A percentile compares a stretch with the other conserved stretches of the same genome.
These are phyloP conservation scores for Plectosphaerella plurivora DNA, from an alignment of 2,329 filamentous ascomycete species.

Conservation along the genomic window DNA sequence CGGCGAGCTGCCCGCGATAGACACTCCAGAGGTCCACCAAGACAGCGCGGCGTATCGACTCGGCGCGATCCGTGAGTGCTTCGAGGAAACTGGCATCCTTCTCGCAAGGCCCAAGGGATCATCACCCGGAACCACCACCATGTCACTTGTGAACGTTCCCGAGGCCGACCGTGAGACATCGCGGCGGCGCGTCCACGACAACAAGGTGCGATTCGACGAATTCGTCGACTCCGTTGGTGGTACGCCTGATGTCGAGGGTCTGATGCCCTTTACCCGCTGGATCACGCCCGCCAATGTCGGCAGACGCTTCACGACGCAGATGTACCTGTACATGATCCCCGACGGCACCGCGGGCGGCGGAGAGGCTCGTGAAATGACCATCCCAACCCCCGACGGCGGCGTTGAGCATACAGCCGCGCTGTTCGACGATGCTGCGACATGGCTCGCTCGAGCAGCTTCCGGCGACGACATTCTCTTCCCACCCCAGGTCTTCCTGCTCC, in stretches of 20 bases:
- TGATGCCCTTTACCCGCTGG: conserved; percentile 79
- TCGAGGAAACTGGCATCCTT: conserved; percentile 90
- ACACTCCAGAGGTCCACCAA: conserved; percentile 54
- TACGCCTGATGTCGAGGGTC: conserved; percentile 59
- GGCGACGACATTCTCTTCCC: conserved; percentile 82
- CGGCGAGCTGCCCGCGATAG: conserved; percentile 44
- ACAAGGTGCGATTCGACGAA: conserved; percentile 59
- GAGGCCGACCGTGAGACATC: conserved; percentile 58
- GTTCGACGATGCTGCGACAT: conserved; percentile 67
- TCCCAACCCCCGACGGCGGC: conserved; percentile 69
- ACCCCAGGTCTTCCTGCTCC: conserved; percentile 75
- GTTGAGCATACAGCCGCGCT: conserved; percentile 66
- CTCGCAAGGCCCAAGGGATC: conserved; percentile 47
- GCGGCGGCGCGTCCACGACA: conserved; percentile 63
- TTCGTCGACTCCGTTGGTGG: conserved; percentile 58
- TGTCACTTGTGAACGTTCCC: conserved; percentile 16
- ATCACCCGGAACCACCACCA: neutral
- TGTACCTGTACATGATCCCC: conserved; percentile 92
- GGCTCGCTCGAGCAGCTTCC: conserved; percentile 59
- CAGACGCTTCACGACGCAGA: conserved; percentile 87
- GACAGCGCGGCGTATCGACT: conserved; percentile 74
- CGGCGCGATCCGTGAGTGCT: conserved; percentile 84
- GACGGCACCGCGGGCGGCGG: conserved; percentile 27
- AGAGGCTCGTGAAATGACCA: conserved; percentile 43
- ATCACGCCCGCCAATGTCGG: conserved; percentile 71